Base-by-base conservation (phyloP, 768 basidiomycete genomes). In the Gloeophyllum trabeum region DNA sequence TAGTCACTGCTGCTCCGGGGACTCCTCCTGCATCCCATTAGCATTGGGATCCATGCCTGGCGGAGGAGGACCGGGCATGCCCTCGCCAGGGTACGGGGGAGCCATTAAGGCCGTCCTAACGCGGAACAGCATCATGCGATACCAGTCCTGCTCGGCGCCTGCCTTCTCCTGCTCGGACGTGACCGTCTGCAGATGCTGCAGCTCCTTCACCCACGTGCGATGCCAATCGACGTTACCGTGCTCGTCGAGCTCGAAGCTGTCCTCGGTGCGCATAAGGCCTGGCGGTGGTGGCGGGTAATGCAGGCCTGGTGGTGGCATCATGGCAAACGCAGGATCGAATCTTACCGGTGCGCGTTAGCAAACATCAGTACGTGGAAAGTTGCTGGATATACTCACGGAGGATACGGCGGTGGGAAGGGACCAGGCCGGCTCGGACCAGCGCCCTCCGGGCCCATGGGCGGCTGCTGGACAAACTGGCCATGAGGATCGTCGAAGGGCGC, bases 111-210 rank as follows among this genome's bases (percentile, higher is more conserved):
- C 81, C 35, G 69, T 70, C 42, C 87, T 69, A 34, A 89, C 76
- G n/a, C 83, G 76, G 54, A 84, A 69, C 6, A 88, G 55, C 85
- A 90, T 89, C 75, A 84, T 80, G 48, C 81, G 66, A 52, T 79
- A 91, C 87, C 87, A 91, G 47, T 90, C 87, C 35, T 76, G 77
- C 40, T 85, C 84, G 2, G 73, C 80, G 23, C 81, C 81, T 16
- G 76, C 75, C 61, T 87, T 88, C 56, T 90, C 84, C 54, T 89
- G 87, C 51, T 89, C 81, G 6, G 62, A 70, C 0, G 88, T 82
- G n/a, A 87, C 63, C 48, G 81, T 77, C 52, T 82, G 79, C 43
- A 91, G 63, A 53, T 75, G 76, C 6, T 70, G 70, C 39, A 91
- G 70, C 61, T 91, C 88, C 57, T 89, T 89, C 43, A 80, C 62